phyloP scores from a whole-genome alignment of 257 asterid genomes.

The Gardenia jasminoides region DNA sequence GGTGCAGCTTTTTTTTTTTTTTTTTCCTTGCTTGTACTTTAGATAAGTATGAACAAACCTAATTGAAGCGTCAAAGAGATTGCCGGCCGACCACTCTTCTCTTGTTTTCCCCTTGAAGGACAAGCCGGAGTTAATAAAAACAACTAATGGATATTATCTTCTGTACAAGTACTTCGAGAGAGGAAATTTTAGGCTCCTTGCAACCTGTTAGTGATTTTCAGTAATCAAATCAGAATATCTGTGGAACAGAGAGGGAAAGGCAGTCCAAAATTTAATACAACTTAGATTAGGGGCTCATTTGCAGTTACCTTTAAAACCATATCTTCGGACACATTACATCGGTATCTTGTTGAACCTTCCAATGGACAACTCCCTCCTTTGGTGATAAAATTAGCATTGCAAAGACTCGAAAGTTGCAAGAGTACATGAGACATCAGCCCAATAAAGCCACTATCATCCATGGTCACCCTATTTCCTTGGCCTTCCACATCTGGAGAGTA shows the following conservation, averaged over 20 bases:
- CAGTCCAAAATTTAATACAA: background rate
- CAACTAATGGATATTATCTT: constrained; percentile 31
- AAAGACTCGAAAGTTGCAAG: constrained; percentile 86
- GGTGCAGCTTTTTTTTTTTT: background rate
- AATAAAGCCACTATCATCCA: constrained; percentile 39
- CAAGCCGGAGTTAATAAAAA: background rate
- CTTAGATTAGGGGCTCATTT: background rate
- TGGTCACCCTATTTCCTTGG: constrained; percentile 33
- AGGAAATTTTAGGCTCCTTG: constrained; percentile 87
- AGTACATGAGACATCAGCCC: constrained; percentile 72
- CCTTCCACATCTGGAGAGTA: constrained; percentile 56
- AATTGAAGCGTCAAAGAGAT: background rate
- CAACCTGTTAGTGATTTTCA: constrained; percentile 56
- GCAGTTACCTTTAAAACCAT: constrained; percentile 69
- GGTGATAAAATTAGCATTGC: constrained; percentile 82
- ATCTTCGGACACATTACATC: constrained; percentile 78
- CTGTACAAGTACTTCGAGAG: constrained; percentile 79
- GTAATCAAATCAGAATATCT: constrained; percentile 20
- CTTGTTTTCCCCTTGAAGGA: background rate
- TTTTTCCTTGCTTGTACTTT: background rate
- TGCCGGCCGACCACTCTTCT: constrained; percentile 5
- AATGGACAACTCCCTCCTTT: constrained; percentile 90
- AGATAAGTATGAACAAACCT: background rate
- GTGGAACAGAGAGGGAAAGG: constrained; percentile 6
- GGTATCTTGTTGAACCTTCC: constrained; percentile 86